Conservation (phyloP, 140 eudicot genomes). For the Stevia rebaudiana region DNA sequence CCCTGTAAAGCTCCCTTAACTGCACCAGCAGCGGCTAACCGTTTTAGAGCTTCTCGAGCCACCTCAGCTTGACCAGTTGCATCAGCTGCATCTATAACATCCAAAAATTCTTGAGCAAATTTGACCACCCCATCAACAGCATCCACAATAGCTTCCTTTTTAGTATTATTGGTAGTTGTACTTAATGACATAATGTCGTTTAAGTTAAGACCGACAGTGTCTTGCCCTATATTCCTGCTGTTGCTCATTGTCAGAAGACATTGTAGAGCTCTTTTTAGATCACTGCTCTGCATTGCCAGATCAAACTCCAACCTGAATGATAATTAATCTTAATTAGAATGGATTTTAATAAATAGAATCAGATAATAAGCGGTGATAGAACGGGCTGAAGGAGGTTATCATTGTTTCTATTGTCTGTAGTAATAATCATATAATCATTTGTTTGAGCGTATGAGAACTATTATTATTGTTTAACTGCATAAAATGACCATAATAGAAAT, state of each 20-base stretch:
- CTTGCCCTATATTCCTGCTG: constrained; percentile 91
- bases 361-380: neutral
- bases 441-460: neutral
- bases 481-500: neutral
- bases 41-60: constrained; percentile 93
- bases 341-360: neutral
- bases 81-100: constrained; percentile 98
- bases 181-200: constrained; percentile 68
- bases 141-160: constrained; percentile 85
- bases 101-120: constrained; percentile 80
- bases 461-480: neutral
- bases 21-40: constrained; percentile 98
- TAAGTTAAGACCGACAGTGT: constrained; percentile 72
- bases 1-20: constrained; percentile 93
- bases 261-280: constrained; percentile 84
- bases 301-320: constrained; percentile 82
- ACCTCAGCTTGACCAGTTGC: constrained; percentile 94
- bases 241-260: constrained; percentile 96
- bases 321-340: neutral
- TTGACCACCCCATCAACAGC: constrained; percentile 96
- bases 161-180: constrained; percentile 51
- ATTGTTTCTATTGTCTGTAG: neutral
- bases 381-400: neutral
- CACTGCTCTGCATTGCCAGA: constrained; percentile 89
- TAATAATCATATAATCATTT: neutral